Percentiles rank a stretch among this genome's conserved stretches.
Evolutionary conservation across 768 basidiomycete species (phyloP).

Genomic region (Suillus discolor): DNA sequence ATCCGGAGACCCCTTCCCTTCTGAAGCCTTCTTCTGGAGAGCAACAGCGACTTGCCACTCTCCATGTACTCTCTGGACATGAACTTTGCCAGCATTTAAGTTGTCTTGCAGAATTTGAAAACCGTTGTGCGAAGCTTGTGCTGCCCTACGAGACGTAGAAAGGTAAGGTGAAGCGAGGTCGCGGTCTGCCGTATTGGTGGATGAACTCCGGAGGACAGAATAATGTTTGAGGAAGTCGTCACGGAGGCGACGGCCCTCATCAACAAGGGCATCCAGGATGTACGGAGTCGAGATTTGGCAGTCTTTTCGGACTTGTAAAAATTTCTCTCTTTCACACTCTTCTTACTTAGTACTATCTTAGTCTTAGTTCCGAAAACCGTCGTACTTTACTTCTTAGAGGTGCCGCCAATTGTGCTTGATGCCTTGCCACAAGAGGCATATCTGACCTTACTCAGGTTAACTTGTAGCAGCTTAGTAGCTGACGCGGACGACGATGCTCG

Average conservation of each 20-base stretch:
- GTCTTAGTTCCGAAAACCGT: too few species aligned
- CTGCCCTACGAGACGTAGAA: slow-evolving; percentile 21
- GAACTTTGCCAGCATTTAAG: slow-evolving; percentile 41
- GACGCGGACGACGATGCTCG: too few species aligned
- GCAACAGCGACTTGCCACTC: slow-evolving; percentile 21
- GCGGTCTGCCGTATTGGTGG: slow-evolving; percentile 16
- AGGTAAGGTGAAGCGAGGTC: slow-evolving; percentile 46
- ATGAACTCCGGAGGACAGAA: slow-evolving; percentile 18
- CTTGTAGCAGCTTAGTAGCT: too few species aligned
- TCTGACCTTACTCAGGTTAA: too few species aligned
- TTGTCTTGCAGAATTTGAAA: too few species aligned
- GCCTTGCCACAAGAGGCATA: too few species aligned
- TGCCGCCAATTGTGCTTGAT: too few species aligned
- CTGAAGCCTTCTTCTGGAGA: slow-evolving; percentile 4
- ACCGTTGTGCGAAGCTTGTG: neutral
- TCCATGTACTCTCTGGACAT: slow-evolving; percentile 34
- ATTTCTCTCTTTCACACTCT: too few species aligned
- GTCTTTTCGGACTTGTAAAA: too few species aligned
- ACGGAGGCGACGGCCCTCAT: slow-evolving; percentile 41
- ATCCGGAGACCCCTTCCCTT: slow-evolving; percentile 22
- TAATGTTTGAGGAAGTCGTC: slow-evolving; percentile 41
- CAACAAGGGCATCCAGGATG: slow-evolving; percentile 46
- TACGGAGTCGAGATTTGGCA: too few species aligned
- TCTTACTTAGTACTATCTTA: too few species aligned
- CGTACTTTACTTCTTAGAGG: too few species aligned